Percentiles rank a stretch among this genome's conserved stretches.
These are phyloP conservation scores for Helianthus tuberosus DNA, from an alignment of 129 eudicot genomes.

Conservation along the genomic window DNA sequence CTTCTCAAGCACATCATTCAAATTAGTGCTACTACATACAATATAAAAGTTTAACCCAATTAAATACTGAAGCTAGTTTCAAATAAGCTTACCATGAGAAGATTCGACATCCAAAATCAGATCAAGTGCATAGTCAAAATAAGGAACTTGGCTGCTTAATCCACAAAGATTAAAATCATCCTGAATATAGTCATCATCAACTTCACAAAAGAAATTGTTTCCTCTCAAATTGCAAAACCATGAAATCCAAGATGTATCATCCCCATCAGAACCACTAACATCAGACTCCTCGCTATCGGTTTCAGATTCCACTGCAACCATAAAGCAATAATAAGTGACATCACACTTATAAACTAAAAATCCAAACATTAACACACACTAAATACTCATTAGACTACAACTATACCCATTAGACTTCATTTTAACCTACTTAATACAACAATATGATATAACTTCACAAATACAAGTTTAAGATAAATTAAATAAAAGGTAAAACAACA, in stretches of 20 bases:
- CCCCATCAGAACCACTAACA: slow-evolving; percentile 50
- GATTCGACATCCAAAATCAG: slow-evolving; percentile 42
- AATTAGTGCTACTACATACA: too few species aligned
- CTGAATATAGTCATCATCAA: slow-evolving; percentile 13
- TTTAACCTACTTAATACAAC: neutral
- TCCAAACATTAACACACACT: neutral
- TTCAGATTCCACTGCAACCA: slow-evolving; percentile 40
- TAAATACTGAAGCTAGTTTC: neutral
- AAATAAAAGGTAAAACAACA: neutral
- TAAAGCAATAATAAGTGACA: neutral
- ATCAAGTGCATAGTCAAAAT: slow-evolving; percentile 46
- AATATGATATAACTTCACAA: neutral
- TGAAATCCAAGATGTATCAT: slow-evolving; percentile 43
- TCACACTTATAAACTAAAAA: neutral
- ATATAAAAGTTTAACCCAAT: too few species aligned
- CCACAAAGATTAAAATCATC: slow-evolving; percentile 20
- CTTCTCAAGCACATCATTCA: neutral
- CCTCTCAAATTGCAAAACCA: slow-evolving; percentile 50
- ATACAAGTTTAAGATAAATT: too few species aligned
- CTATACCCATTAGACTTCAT: neutral
- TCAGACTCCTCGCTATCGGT: slow-evolving; percentile 44
- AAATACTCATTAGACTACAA: neutral
- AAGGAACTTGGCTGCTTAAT: slow-evolving; percentile 11
- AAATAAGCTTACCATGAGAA: slow-evolving; percentile 32
- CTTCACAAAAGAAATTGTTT: slow-evolving; percentile 12